Conservation (phyloP, 1,284 basidiomycete genomes). For the Cerrena zonata region DNA sequence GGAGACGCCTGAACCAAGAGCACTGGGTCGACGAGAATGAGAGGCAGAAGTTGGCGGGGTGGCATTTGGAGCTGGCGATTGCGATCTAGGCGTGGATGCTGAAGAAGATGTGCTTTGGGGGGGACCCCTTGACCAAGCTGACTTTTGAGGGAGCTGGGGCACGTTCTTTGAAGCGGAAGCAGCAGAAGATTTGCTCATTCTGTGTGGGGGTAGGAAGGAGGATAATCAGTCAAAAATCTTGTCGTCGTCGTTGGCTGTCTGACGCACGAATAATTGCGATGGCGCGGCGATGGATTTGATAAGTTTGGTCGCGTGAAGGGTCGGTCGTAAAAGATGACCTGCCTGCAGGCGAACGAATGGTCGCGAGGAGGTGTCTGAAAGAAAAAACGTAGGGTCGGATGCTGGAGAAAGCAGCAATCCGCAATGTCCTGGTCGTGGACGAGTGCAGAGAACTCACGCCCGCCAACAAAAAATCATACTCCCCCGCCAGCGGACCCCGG, state of each 20-base stretch:
- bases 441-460: constrained; percentile 26
- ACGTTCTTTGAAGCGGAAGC: constrained; percentile 64
- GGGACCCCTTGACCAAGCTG: constrained; percentile 80
- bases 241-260: constrained; percentile 9
- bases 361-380: constrained; percentile 26
- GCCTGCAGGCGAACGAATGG: constrained; percentile 75
- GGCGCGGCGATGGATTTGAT: constrained; percentile 34
- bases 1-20: constrained; percentile 60
- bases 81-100: constrained; percentile 62
- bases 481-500: constrained; percentile 27
- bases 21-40: constrained; percentile 68
- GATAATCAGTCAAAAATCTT: background rate
- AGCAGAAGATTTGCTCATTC: constrained; percentile 84
- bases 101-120: constrained; percentile 49
- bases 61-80: constrained; percentile 60
- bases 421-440: constrained; percentile 31
- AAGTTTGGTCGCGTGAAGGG: constrained; percentile 45
- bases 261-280: constrained; percentile 51
- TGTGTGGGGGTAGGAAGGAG: too few relatives aligned
- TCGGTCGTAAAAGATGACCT: constrained; percentile 81
- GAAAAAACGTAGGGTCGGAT: constrained; percentile 23
- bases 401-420: constrained; percentile 31
- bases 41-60: constrained; percentile 43
- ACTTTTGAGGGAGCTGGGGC: constrained; percentile 64
- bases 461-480: constrained; percentile 8